phyloP scores from a whole-genome alignment of 2,329 filamentous ascomycete genomes.

The Colletotrichum gigasporum region DNA sequence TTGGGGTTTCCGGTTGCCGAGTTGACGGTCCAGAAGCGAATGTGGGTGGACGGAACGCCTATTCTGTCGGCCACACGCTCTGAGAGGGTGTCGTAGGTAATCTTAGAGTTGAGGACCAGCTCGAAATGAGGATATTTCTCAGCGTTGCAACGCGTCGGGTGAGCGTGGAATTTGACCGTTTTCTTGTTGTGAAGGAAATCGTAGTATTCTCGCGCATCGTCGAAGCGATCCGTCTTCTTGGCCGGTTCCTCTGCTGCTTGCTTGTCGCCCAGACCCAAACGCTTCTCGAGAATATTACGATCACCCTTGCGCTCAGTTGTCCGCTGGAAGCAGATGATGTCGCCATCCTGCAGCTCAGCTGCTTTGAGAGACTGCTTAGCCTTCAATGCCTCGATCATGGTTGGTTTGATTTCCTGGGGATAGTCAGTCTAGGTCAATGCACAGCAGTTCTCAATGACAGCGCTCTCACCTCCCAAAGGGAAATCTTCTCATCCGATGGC shows the following conservation, averaged over 20 bases:
- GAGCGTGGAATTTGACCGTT: constrained; percentile 79
- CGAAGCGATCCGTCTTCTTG: constrained; percentile 61
- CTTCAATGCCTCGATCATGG: constrained; percentile 96
- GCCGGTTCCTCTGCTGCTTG: constrained; percentile 46
- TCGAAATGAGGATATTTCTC: constrained; percentile 74
- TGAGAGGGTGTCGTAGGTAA: constrained; percentile 87
- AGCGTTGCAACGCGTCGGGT: constrained; percentile 64
- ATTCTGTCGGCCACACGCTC: constrained; percentile 84
- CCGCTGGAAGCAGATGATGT: constrained; percentile 94
- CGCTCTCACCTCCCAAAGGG: constrained; percentile 77
- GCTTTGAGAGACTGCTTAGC: constrained; percentile 87
- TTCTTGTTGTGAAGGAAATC: constrained; percentile 91
- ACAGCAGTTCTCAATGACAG: background rate
- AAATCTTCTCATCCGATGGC: constrained; percentile 66
- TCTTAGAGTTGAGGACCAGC: constrained; percentile 84
- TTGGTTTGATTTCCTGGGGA: constrained; percentile 87
- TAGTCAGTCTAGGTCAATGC: constrained; percentile 31
- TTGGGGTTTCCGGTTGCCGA: constrained; percentile 81
- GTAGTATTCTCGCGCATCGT: constrained; percentile 87
- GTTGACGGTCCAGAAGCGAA: constrained; percentile 92
- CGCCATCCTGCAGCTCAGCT: constrained; percentile 95
- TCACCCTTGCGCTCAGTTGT: constrained; percentile 59
- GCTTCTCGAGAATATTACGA: constrained; percentile 48
- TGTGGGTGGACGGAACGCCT: constrained; percentile 81
- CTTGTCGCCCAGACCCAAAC: constrained; percentile 49